Percentiles rank a stretch among this genome's conserved stretches.
Evolutionary conservation across 2,329 filamentous ascomycete genomes (phyloP).

Genomic region (Fusarium sp.): DNA sequence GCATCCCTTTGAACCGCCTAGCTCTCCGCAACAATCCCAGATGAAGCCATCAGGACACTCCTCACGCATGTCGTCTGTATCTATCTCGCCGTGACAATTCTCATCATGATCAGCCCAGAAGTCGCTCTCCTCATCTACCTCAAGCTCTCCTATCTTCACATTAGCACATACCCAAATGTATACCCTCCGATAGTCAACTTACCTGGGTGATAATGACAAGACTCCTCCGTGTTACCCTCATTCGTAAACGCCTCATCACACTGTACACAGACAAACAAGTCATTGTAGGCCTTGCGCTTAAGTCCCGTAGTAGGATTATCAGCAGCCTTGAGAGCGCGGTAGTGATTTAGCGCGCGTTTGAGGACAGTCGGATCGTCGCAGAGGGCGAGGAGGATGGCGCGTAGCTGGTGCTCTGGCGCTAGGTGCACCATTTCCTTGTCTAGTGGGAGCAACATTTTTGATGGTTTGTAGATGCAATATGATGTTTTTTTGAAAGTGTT

Average conservation of each 20-base stretch:
- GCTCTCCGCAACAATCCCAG: conserved; percentile 8
- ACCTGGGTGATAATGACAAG: conserved; percentile 29
- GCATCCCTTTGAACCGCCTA: conserved; percentile 4
- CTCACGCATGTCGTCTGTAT: conserved; percentile 16
- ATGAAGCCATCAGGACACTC: conserved; percentile 15
- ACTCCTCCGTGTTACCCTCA: conserved; percentile 19
- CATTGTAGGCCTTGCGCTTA: conserved; percentile 35
- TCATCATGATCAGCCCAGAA: conserved; percentile 26
- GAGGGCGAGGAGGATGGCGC: conserved; percentile 32
- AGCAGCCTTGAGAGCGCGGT: conserved; percentile 1
- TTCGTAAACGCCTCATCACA: conserved; percentile 17
- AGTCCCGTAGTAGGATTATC: background rate
- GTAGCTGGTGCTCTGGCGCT: conserved; percentile 32
- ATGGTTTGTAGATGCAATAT: background rate
- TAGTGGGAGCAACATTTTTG: conserved; percentile 3
- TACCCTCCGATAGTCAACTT: too few species aligned
- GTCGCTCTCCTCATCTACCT: background rate
- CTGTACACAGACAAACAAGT: conserved; percentile 31
- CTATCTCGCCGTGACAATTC: conserved; percentile 8
- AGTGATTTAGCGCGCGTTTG: conserved; percentile 12
- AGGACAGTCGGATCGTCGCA: conserved; percentile 16
- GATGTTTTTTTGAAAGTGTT: too few species aligned
- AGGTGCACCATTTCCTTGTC: conserved; percentile 4
- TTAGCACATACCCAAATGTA: conserved; percentile 2
- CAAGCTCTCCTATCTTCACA: conserved; percentile 5